Evolutionary conservation across 805 yeast genomes (phyloP), one percentile per base, ranked within the genome.

Genomic region (Lachancea dasiensis): DNA sequence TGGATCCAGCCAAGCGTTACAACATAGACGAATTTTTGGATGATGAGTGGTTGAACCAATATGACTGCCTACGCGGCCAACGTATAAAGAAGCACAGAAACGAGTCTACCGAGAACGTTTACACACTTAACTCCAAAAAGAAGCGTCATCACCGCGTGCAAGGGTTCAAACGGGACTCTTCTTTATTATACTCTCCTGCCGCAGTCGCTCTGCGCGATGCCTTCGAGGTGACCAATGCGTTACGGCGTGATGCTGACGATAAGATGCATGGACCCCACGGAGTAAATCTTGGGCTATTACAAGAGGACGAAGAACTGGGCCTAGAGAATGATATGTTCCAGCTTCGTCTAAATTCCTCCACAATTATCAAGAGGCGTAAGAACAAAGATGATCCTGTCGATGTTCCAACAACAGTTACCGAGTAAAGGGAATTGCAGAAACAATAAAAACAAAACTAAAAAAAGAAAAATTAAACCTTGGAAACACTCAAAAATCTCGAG

Each of bases 131-230:
- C 10, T 27, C 41, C 23, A 38, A 46, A 21, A 55, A 21, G 43
- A 53, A 42, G 45, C 58, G 39, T 37, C 54, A 48, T 29, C 46
- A 48, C 23, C 45, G 40, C 37, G 44, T 34, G 34, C 40, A 44
- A 38, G 35, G 42, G 14, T 40, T 34, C 26, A 36, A 51, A 34
- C 38, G 31, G 18, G 58, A 56, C 37, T 27, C 54, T 3, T 48
- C 49, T 2, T 32, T 58, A 19, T 39, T 71, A 40, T 77, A 74
- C 51, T 74, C 81, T 3, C 87, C 87, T 4, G 86, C 85, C 2
- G 86, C 87, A 1, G 81, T 79, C 34, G 86, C 86, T 0, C 70
- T 86, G 61, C 77, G 85, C 47, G 95, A 86, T 51, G 94, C 89
- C 9, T 86, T 86, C 58, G 95, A 86, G 51, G 77, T 86, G 6